Percentiles rank a stretch among this genome's conserved stretches.
Conservation (phyloP, 805 yeast species). For the Sugiyamaella valdiviana region DNA sequence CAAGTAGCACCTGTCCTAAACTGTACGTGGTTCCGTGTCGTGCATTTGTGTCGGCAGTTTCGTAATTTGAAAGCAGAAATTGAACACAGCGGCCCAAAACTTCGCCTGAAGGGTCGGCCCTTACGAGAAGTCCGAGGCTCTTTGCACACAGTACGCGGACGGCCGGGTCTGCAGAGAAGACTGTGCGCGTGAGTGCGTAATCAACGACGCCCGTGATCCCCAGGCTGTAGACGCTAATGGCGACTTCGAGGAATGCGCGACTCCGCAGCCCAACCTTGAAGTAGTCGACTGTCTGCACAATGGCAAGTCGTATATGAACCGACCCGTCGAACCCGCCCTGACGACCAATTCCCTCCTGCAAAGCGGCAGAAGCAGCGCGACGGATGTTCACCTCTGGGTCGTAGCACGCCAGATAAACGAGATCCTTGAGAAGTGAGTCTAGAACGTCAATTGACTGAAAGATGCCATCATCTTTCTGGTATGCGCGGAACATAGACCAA, state of each 20-base stretch:
- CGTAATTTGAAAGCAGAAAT: background rate
- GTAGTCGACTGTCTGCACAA: constrained; percentile 58
- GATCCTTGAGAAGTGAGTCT: constrained; percentile 27
- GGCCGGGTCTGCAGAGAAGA: constrained; percentile 38
- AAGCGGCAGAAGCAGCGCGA: constrained; percentile 77
- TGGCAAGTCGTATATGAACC: constrained; percentile 30
- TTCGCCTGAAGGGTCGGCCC: background rate
- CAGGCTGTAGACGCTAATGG: constrained; percentile 24
- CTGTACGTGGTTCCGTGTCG: constrained; percentile 24
- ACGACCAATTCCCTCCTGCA: constrained; percentile 82
- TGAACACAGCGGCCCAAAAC: background rate
- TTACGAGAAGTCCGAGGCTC: constrained; percentile 28
- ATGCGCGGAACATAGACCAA: constrained; percentile 65
- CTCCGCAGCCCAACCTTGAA: constrained; percentile 40
- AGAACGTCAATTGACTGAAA: constrained; percentile 3
- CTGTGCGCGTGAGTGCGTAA: constrained; percentile 31
- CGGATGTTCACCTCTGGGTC: constrained; percentile 72
- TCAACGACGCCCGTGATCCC: constrained; percentile 23
- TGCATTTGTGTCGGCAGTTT: constrained; percentile 13
- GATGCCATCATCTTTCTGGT: constrained; percentile 19
- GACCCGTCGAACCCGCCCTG: constrained; percentile 40
- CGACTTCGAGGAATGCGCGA: constrained; percentile 37
- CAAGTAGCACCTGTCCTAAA: constrained; percentile 20
- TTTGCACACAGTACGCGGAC: constrained; percentile 39
- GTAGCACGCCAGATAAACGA: constrained; percentile 52